Conservation (phyloP, 192 early-diverging fungal species). For the Mortierella claussenii region DNA sequence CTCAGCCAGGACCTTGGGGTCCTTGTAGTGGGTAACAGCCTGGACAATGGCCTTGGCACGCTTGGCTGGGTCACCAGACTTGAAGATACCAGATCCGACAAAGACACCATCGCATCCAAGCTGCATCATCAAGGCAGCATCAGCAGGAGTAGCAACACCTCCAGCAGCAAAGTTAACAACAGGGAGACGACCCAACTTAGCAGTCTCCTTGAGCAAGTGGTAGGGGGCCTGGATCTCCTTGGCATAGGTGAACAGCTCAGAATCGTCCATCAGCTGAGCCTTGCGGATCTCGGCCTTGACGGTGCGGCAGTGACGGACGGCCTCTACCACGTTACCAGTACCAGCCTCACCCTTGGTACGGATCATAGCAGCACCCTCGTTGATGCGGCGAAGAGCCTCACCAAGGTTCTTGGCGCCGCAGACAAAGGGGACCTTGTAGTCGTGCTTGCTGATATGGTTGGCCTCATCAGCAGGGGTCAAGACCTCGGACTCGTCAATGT, state of each 20-base stretch:
- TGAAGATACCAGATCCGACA: slow-evolving; percentile 98
- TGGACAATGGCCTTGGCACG: slow-evolving; percentile 95
- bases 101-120: slow-evolving; percentile 98
- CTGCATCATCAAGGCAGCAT: slow-evolving; percentile 99
- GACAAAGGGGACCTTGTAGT: slow-evolving; percentile 94
- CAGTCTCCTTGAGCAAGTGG: slow-evolving; percentile 91
- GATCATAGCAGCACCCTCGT: slow-evolving; percentile 98
- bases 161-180: slow-evolving; percentile 99
- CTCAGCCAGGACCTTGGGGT: slow-evolving; percentile 87
- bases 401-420: slow-evolving; percentile 98
- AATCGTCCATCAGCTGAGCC: slow-evolving; percentile 85
- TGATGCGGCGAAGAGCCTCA: slow-evolving; percentile 95
- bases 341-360: slow-evolving; percentile 99
- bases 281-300: slow-evolving; percentile 88
- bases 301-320: slow-evolving; percentile 95
- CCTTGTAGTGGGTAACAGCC: slow-evolving; percentile 95
- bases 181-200: slow-evolving; percentile 87
- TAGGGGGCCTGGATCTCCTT: slow-evolving; percentile 96
- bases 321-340: slow-evolving; percentile 98
- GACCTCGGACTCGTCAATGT: slow-evolving; percentile 98
- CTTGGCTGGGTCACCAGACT: slow-evolving; percentile 92
- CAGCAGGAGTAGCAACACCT: slow-evolving; percentile 97
- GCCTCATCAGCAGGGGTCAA: slow-evolving; percentile 95
- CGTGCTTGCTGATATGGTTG: slow-evolving; percentile 96
- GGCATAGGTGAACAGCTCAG: slow-evolving; percentile 94